Conservation (phyloP, 768 basidiomycete species). For the Pleurotus citrinopileatus region DNA sequence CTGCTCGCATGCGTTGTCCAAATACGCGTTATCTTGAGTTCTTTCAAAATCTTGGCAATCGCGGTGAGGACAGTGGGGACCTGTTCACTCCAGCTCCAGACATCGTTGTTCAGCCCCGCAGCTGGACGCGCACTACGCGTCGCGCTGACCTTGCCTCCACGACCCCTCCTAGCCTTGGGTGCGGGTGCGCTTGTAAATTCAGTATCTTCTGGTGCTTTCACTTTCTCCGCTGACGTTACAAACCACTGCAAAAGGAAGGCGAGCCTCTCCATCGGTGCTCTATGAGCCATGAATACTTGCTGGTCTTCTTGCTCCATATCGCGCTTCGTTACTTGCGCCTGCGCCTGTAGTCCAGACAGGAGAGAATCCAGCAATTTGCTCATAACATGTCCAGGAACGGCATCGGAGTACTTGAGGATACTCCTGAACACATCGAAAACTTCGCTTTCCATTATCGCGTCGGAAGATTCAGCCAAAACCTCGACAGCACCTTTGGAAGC, state of each 20-base stretch:
- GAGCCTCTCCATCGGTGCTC: slow-evolving; percentile 82
- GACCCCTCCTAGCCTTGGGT: slow-evolving; percentile 52
- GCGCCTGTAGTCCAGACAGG: slow-evolving; percentile 66
- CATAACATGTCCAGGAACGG: slow-evolving; percentile 64
- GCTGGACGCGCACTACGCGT: slow-evolving; percentile 32
- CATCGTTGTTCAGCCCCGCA: slow-evolving; percentile 41
- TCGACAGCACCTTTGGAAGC: slow-evolving; percentile 66
- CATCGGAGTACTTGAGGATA: slow-evolving; percentile 71
- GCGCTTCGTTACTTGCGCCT: slow-evolving; percentile 68
- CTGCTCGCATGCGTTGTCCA: slow-evolving; percentile 88
- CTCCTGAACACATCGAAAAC: slow-evolving; percentile 83
- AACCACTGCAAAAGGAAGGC: slow-evolving; percentile 94
- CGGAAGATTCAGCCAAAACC: slow-evolving; percentile 72
- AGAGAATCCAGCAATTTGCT: slow-evolving; percentile 88
- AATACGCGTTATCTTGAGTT: slow-evolving; percentile 66
- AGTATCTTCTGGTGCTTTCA: slow-evolving; percentile 49
- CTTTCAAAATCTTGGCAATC: slow-evolving; percentile 68
- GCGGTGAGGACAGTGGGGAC: slow-evolving; percentile 67
- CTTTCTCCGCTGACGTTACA: slow-evolving; percentile 75
- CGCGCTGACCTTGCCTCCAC: slow-evolving; percentile 52
- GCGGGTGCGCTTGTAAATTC: slow-evolving; percentile 43
- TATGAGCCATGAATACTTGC: slow-evolving; percentile 59
- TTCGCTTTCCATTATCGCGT: slow-evolving; percentile 61
- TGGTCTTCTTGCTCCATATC: slow-evolving; percentile 72
- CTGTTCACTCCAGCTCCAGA: slow-evolving; percentile 79